Evolutionary conservation across 2,329 filamentous ascomycete genomes (phyloP), one percentile per base, ranked within the genome.

Genomic region (Talaromyces verruculosus): DNA sequence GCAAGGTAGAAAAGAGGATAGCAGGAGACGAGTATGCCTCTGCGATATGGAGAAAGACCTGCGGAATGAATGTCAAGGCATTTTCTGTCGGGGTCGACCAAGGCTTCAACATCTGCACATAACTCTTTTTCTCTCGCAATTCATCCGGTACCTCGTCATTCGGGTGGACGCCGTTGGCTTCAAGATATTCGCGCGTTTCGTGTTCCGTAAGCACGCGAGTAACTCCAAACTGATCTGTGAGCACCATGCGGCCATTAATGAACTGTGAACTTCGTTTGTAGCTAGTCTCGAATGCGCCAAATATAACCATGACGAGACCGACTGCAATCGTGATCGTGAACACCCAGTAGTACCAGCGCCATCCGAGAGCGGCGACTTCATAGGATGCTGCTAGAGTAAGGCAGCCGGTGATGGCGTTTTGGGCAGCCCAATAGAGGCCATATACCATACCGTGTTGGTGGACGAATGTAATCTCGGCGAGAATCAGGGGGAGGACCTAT

Each of bases 281-380:
- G 22, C 72, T 71, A 0, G 79, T 75, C 75, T 85, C 75, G 66
- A 83, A 75, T 63, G 78, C 69, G 64, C 76, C 64, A 67, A 81
- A 73, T 69, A 81, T 57, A 65, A 78, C 69, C 28, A 81, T 63
- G 67, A 83, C 57, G 8, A 80, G 69, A 0, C 78, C 77, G 5
- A 75, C 61, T 8, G 70, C 76, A 8, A 75, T 69, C 4, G 78
- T 72, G 47, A 78, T 77, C 10, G 72, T 73, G 22, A 78, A 77
- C 1, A 80, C 72, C 76, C 76, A 79, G 59, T 81, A 81, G 68
- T 78, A 81, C 76, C 78, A 81, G 43, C 77, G 70, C 79, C 79
- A 81, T 1, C 74, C 73, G 0, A 77, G 67, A 4, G 74, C 74
- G 1, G 73, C 75, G 2, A 73, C 75, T 33, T 78, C 69, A 53